Percentiles rank a stretch among this genome's conserved stretches.
phyloP scores from a whole-genome alignment of 2,329 filamentous ascomycete genomes.

The Pseudofabraea citricarpa region DNA sequence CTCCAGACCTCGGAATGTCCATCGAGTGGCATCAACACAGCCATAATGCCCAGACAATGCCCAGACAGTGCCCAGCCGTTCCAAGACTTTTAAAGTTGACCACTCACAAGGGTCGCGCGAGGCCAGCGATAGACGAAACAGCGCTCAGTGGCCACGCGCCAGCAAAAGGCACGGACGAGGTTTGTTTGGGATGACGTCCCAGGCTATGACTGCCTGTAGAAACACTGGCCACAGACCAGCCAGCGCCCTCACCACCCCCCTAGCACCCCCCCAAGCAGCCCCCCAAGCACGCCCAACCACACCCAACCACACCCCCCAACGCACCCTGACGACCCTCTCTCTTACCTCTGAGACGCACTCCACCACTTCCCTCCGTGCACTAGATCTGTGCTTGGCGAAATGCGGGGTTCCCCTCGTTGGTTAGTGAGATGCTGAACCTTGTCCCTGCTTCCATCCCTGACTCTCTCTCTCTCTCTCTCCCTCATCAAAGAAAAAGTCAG shows the following conservation, averaged over 20 bases:
- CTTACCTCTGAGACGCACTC: not conserved
- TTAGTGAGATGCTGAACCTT: not conserved
- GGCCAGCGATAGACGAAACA: no score
- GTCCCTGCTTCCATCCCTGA: not conserved
- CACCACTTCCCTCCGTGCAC: not conserved
- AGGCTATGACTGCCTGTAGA: no score
- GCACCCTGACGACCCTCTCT: not conserved
- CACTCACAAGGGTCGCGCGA: no score
- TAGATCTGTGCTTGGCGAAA: conserved; percentile 1
- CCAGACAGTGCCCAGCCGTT: not conserved
- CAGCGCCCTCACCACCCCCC: no score
- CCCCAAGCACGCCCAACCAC: no score
- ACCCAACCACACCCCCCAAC: no score
- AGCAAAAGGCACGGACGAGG: not conserved
- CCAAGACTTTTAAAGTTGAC: not conserved
- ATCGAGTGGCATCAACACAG: no score
- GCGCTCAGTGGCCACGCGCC: not conserved
- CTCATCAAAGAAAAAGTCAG: not conserved
- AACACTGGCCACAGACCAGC: no score
- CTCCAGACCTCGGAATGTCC: no score
- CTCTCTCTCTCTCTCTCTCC: not conserved
- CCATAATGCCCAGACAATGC: not conserved
- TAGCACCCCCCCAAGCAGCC: no score
- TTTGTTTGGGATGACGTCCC: not conserved
- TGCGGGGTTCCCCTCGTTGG: not conserved